Base-by-base conservation (phyloP, 2,329 filamentous ascomycete genomes). In the Sclerotinia subarctica region DNA sequence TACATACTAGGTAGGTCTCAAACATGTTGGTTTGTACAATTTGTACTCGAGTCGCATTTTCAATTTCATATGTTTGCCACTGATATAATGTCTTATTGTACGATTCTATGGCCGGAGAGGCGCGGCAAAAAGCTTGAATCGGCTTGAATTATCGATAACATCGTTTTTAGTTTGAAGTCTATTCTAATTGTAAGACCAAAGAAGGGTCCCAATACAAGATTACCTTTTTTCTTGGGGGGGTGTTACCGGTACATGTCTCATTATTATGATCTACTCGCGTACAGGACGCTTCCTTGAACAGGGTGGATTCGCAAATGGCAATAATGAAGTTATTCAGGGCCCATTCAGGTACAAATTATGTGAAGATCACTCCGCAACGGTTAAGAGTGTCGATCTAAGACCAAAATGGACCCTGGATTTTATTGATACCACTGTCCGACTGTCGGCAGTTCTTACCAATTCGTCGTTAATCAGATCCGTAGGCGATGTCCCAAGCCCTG, bases 401-500 rank as follows among this genome's bases (percentile, higher is more conserved):
- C 57, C n/a, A 35, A 54, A 53, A 47, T 38, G 53, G 46, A 32
- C 21, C 19, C 13, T 67, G 57, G 21, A 53, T 52, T 66, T 60
- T 17, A 38, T 38, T 38, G 58, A 62, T 62, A 21, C 54, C 46
- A 46, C 29, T 54, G 44, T 63, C 65, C 54, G 35, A 46, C 29
- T 54, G 44, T 63, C 65, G 57, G 65, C 47, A 67, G 35, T 67
- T 67, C 57, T 46, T 63, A 67, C 47, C 38, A 63, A 67, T 67
- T 67, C 38, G 65, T 67, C 46, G 65, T 67, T 57, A 63, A 42
- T 44, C 32, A 17, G 46, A 26, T 10, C 47, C 29, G 15, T 62
- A 21, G 32, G 32, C 26, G 58, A 60, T 60, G 26, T 46, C 59
- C 29, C 19, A 24, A 52, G 59, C 46, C 29, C 7, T 49, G n/a